Evolutionary conservation across 2,329 filamentous ascomycete species (phyloP), one percentile per base, ranked within the genome.

Genomic region (Lasiodiplodia hormozganensis): DNA sequence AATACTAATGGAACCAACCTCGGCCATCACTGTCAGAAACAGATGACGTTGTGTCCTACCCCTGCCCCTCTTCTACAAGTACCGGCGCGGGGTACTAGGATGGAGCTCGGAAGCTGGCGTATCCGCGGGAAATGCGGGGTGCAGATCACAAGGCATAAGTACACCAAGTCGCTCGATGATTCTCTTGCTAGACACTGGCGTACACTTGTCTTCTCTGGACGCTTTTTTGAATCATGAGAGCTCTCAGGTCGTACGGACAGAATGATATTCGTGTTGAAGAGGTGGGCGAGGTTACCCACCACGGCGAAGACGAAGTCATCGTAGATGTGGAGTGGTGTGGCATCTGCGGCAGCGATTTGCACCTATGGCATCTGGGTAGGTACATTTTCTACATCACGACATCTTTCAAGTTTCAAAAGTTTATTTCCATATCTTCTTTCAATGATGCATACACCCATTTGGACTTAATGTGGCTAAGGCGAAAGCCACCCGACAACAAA

Each of bases 281-380:
- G 10, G 70, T 76, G 10, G 69, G 72, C 2, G 62, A 70, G 23
- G 74, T 75, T 8, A 62, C 72, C 16, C 71, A 74, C 16, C 71
- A 74, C 4, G 72, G 73, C 21, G 70, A 70, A 0, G 68, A 75
- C 38, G 72, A 76, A 71, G 75, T 72, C 12, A 69, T 77, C 10
- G 58, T 78, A n/a, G 71, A 71, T 1, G 72, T 77, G 23, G 74
- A 75, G 49, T 77, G 73, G 74, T 73, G 73, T 58, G 75, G 74
- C 18, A 78, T 78, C 28, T 78, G 76, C 62, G 76, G 76, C 10
- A 72, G 68, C 14, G 76, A 77, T 65, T 64, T 78, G 2, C 73
- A 76, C 51, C 74, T 78, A 38, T 77, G 75, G 51, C 71, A 75
- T 25, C 71, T 73, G 16, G 75, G 75, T 76, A 60, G 25, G 62